phyloP scores from a whole-genome alignment of 768 basidiomycete genomes.

The Leucocoprinus sp. region DNA sequence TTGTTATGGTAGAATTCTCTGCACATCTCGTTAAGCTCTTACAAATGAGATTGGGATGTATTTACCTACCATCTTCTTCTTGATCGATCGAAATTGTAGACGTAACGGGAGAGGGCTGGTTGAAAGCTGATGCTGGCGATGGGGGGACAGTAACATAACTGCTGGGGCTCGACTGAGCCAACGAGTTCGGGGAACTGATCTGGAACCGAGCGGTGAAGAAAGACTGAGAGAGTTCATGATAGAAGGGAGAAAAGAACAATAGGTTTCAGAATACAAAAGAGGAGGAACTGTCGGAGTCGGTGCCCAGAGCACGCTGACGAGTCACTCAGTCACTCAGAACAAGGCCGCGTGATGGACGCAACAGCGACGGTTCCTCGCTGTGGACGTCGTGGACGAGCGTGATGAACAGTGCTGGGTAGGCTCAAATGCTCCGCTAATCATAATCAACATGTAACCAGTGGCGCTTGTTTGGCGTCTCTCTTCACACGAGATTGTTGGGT shows the following conservation, averaged over 20 bases:
- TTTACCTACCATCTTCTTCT: conserved; percentile 55
- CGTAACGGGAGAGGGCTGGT: conserved; percentile 31
- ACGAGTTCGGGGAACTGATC: conserved; percentile 24
- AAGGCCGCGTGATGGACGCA: conserved; percentile 10
- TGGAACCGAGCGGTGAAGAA: conserved; percentile 26
- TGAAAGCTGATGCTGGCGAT: conserved; percentile 29
- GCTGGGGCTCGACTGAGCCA: conserved; percentile 24
- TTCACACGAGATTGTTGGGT: conserved; percentile 6
- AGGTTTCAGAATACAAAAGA: neutral
- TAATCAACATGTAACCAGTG: neutral
- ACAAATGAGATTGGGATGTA: conserved; percentile 8
- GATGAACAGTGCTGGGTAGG: neutral
- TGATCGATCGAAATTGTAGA: conserved; percentile 46
- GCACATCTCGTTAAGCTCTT: conserved; percentile 13
- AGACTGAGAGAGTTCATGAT: conserved; percentile 17
- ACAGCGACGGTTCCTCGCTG: conserved; percentile 12
- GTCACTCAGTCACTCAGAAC: conserved; percentile 1
- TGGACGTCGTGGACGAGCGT: conserved; percentile 2
- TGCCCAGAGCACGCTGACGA: conserved; percentile 6
- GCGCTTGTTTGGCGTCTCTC: conserved; percentile 7
- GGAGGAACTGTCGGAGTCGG: conserved; percentile 11
- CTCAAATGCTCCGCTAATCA: conserved; percentile 5
- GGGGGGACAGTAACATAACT: conserved; percentile 23
- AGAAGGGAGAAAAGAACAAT: neutral
- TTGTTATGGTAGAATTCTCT: conserved; percentile 74